A percentile compares a stretch with the other conserved stretches of the same genome.
phyloP scores from a whole-genome alignment of 371 early-diverging fungal genomes.

The Mortierella sp. region DNA sequence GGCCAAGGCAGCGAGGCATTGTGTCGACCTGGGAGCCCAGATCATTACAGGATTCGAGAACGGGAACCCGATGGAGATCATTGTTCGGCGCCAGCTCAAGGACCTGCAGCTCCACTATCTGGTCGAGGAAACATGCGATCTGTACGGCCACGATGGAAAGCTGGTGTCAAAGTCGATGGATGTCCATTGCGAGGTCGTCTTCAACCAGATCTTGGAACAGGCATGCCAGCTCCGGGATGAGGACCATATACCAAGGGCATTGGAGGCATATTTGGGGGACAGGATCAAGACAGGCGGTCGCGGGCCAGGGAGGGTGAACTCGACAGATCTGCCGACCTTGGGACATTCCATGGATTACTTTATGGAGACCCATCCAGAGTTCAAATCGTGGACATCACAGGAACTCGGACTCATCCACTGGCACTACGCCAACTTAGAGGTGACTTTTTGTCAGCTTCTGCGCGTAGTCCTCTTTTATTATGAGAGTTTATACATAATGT shows the following conservation, averaged over 20 bases:
- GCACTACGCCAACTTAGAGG: constrained; percentile 62
- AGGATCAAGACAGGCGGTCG: constrained; percentile 20
- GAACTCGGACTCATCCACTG: constrained; percentile 59
- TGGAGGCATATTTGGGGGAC: constrained; percentile 10
- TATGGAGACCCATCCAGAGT: constrained; percentile 56
- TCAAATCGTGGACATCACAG: constrained; percentile 27
- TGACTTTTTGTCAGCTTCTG: constrained; percentile 3
- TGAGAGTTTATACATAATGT: too few species aligned
- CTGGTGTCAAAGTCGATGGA: constrained; percentile 41
- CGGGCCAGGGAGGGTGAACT: constrained; percentile 19
- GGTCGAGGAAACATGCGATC: constrained; percentile 33
- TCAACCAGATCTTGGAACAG: constrained; percentile 48
- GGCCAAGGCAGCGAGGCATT: constrained; percentile 9
- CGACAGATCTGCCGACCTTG: constrained; percentile 36
- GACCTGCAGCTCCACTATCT: constrained; percentile 45
- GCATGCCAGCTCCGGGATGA: constrained; percentile 37
- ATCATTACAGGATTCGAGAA: constrained; percentile 62
- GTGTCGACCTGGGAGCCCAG: constrained; percentile 58
- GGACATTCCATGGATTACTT: constrained; percentile 60
- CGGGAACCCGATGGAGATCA: constrained; percentile 62
- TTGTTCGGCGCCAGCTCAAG: constrained; percentile 56
- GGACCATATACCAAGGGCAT: constrained; percentile 16
- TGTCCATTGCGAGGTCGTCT: constrained; percentile 41
- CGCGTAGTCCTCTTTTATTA: too few species aligned
- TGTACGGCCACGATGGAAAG: constrained; percentile 53